These are phyloP conservation scores for Pseudogymnoascus sp. DNA, from an alignment of 2,329 filamentous ascomycete genomes.

Conservation along the genomic window DNA sequence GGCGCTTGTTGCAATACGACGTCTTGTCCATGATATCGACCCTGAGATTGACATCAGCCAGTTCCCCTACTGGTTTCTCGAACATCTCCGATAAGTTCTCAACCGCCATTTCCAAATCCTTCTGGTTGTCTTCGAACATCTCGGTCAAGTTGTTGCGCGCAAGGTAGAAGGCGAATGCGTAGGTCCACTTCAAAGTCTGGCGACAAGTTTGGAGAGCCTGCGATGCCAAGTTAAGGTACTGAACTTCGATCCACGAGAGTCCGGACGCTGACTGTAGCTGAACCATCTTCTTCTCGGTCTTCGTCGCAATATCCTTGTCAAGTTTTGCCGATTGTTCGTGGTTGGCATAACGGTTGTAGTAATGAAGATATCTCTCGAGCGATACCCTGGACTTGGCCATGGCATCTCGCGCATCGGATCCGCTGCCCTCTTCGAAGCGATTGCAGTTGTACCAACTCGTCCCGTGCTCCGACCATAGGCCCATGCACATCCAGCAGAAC, in stretches of 20 bases:
- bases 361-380: constrained; percentile 92
- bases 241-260: constrained; percentile 98
- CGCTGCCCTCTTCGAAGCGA: constrained; percentile 91
- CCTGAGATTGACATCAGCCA: constrained; percentile 82
- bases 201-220: constrained; percentile 91
- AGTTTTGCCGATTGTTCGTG: constrained; percentile 96
- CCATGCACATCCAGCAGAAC: constrained; percentile 99
- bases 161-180: constrained; percentile 97
- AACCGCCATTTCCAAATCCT: constrained; percentile 93
- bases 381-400: constrained; percentile 87
- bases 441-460: constrained; percentile 99
- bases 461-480: constrained; percentile 94
- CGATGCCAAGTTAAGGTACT: constrained; percentile 88
- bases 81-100: constrained; percentile 99
- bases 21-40: constrained; percentile 99
- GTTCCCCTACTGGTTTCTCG: constrained; percentile 85
- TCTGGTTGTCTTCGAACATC: constrained; percentile 98
- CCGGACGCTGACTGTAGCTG: constrained; percentile 87
- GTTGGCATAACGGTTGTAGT: constrained; percentile 98
- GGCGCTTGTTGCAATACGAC: constrained; percentile 86
- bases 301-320: constrained; percentile 90
- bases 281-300: constrained; percentile 99
- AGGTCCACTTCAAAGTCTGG: constrained; percentile 99
- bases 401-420: constrained; percentile 78
- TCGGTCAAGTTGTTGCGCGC: constrained; percentile 89